phyloP scores from a whole-genome alignment of 2,329 filamentous ascomycete genomes.

The Trichoderma breve region DNA sequence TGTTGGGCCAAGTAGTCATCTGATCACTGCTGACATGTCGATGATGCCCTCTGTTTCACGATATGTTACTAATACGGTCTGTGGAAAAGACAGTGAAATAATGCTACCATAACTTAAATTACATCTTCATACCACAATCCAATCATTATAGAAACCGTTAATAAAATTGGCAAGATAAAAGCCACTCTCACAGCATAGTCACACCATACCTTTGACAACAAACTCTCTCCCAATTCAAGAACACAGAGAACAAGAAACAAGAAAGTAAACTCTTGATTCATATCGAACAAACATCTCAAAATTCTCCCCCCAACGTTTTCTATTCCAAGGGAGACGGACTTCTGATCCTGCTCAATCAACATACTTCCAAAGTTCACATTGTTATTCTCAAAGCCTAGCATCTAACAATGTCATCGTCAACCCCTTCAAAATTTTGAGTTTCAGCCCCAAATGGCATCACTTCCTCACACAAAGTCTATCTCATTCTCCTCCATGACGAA shows the following conservation, averaged over 20 bases:
- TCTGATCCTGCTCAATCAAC: neutral
- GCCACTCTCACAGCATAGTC: neutral
- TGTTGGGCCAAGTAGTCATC: neutral
- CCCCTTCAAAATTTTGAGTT: neutral
- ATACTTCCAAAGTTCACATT: neutral
- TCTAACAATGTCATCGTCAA: neutral
- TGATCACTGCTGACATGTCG: neutral
- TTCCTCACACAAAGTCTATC: neutral
- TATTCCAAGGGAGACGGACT: neutral
- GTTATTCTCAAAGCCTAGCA: neutral
- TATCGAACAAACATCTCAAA: too few species aligned
- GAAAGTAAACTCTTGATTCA: too few species aligned
- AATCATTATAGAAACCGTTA: too few species aligned
- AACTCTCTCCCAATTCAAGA: accelerated
- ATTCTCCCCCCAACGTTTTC: too few species aligned
- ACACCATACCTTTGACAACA: neutral
- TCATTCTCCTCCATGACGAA: too few species aligned
- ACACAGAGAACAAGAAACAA: neutral
- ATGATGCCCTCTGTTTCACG: neutral
- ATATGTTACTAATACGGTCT: too few species aligned
- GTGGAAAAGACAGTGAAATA: too few species aligned
- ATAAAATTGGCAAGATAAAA: neutral
- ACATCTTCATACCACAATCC: neutral
- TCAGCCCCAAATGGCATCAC: neutral
- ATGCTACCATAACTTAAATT: too few species aligned